These are phyloP conservation scores for Salvia hispanica DNA, from an alignment of 257 asterid genomes.

Conservation along the genomic window DNA sequence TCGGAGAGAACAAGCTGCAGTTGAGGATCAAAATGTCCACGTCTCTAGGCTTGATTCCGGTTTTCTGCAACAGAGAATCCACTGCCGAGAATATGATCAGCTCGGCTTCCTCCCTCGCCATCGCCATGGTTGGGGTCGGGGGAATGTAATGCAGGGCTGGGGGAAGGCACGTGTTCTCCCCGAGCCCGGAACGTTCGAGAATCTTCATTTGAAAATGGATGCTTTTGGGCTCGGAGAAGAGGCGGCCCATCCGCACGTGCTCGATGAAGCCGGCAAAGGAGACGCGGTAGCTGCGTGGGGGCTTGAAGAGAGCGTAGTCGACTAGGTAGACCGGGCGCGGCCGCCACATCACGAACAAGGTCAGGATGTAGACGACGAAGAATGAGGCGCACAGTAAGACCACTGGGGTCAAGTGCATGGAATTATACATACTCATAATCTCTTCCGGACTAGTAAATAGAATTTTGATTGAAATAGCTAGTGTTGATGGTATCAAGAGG, in stretches of 20 bases:
- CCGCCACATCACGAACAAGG: conserved; percentile 48
- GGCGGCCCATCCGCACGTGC: conserved; percentile 32
- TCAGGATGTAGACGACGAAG: conserved; percentile 30
- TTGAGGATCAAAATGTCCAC: conserved; percentile 51
- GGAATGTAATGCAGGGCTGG: conserved; percentile 53
- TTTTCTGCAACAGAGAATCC: conserved; percentile 50
- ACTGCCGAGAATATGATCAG: conserved; percentile 51
- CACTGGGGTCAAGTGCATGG: conserved; percentile 36
- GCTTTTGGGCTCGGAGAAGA: conserved; percentile 43
- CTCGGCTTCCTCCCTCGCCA: conserved; percentile 53
- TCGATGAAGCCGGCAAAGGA: conserved; percentile 52
- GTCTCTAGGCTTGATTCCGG: conserved; percentile 45
- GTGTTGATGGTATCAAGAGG: no score
- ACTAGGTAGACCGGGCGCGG: conserved; percentile 50
- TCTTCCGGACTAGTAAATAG: no score
- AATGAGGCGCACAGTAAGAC: conserved; percentile 37
- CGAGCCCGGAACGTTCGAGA: conserved; percentile 60
- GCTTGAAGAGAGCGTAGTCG: conserved; percentile 56
- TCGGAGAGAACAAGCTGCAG: conserved; percentile 57
- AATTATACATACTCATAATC: not conserved
- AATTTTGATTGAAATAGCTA: no score
- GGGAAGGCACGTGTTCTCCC: conserved; percentile 56
- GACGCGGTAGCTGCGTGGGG: conserved; percentile 44
- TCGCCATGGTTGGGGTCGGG: conserved; percentile 36
- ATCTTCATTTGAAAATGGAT: conserved; percentile 53